Evolutionary conservation across 2,329 filamentous ascomycete species (phyloP), one percentile per base, ranked within the genome.

Genomic region (Davidsoniella eucalypti): DNA sequence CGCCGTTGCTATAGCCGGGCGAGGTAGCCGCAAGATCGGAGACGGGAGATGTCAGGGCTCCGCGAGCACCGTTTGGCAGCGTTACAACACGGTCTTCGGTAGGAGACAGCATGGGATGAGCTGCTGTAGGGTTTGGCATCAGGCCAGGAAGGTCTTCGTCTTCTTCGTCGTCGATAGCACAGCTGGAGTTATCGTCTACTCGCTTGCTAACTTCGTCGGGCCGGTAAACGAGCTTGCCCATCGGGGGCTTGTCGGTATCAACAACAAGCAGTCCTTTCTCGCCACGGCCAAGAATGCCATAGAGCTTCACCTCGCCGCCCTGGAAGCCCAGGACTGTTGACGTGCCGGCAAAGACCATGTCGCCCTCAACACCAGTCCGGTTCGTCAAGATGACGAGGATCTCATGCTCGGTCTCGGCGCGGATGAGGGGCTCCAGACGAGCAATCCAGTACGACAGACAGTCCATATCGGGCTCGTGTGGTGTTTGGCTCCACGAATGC

Each of bases 381-480:
- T 92, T 90, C 42, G 76, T 78, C 55, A 87, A 72, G 0, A 88
- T 69, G 0, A 88, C 68, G 37, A 84, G 75, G 16, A 82, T 71
- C 51, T 85, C 80, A 0, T 75, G 70, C 0, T 68, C 58, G 0
- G 54, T 64, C 2, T 77, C 69, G 0, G 64, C 59, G 8, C 71
- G 66, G 26, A 81, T 76, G 0, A 82, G 50, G 0, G 84, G 84
- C 50, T 82, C 78, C 3, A 90, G 68, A 0, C 85, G 72, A 16
- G 76, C 72, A 0, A 86, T 67, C 85, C 84, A 90, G 57, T 90
- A 90, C 0, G 75, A 73, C 7, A 90, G 60, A 0, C 83, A 87
- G 21, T 84, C 76, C 64, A 84, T 71, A 55, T 88, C 84, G 0
- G 83, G 82, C 46, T 78, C 73, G 1, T 70, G 60, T 0, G 74